These are phyloP conservation scores for Daldinia eschscholtzii DNA, from an alignment of 2,329 filamentous ascomycete genomes.

Conservation along the genomic window DNA sequence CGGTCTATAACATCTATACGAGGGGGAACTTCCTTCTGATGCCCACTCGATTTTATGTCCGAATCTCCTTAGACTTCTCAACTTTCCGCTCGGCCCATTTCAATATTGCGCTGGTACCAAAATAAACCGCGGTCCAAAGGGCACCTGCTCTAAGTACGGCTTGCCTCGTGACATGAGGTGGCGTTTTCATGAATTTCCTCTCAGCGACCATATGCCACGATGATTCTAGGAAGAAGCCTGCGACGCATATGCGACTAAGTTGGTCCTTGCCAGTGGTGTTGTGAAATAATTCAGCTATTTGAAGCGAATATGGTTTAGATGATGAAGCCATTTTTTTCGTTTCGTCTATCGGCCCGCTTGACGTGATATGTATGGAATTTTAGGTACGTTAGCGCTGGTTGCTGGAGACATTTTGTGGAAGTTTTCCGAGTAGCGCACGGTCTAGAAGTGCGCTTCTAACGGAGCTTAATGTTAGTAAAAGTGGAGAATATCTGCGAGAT, in stretches of 20 bases:
- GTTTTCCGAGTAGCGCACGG: slow-evolving; percentile 2
- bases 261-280: slow-evolving; percentile 43
- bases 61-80: slow-evolving; percentile 16
- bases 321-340: slow-evolving; percentile 30
- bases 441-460: not conserved
- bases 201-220: slow-evolving; percentile 43
- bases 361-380: not conserved
- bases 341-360: not conserved
- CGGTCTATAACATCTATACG: not conserved
- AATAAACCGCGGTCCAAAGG: slow-evolving; percentile 41
- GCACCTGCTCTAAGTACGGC: slow-evolving; percentile 35
- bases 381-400: not conserved
- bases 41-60: slow-evolving; percentile 11
- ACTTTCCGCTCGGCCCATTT: slow-evolving; percentile 47
- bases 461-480: not conserved
- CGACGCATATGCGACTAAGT: slow-evolving; percentile 40
- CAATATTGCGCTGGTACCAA: slow-evolving; percentile 35
- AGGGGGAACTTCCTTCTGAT: slow-evolving; percentile 8
- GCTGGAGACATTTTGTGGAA: not conserved
- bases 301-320: slow-evolving; percentile 41
- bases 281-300: slow-evolving; percentile 44
- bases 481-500: not conserved
- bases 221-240: slow-evolving; percentile 42
- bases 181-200: slow-evolving; percentile 40
- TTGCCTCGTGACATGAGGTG: slow-evolving; percentile 27